Base-by-base conservation (phyloP, 2,329 filamentous ascomycete species). In the Berkeleyomyces basicola region DNA sequence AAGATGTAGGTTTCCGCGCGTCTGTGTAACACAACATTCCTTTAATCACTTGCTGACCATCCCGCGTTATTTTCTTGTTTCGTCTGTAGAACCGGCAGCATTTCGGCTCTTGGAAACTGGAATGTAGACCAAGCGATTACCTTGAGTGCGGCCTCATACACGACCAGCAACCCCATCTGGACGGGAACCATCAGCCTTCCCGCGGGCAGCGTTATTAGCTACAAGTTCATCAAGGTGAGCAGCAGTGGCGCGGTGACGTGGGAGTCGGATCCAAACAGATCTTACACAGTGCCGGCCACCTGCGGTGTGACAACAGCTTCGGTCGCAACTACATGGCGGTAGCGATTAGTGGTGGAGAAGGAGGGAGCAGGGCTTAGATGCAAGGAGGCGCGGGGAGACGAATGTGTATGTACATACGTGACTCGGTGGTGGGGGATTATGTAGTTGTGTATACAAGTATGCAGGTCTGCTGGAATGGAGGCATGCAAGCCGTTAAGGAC, bases 211-310 rank as follows among this genome's bases (percentile, higher is more conserved):
- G 72, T 69, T 0, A 77, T 86, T 64, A 69, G 80, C 70, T 86
- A 84, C 69, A 85, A 86, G 71, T 87, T 80, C 67, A 76, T 86
- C 66, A 78, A 78, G 66, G 76, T 81, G 49, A 74, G 73, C n/a
- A 69, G 68, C 1, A 73, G 75, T 67, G 80, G 82, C 0, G 71
- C 70, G 0, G 73, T 82, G 4, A 75, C 73, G 0, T 86, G 82
- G 82, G 82, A 85, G 71, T 78, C 74, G 60, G 82, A 82, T 31
- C 73, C 74, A 0, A 76, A 77, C 61, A 68, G 74, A 46, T 70
- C 69, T 0, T 75, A 70, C 63, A 72, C 70, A 57, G 61, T 65
- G 16, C 63, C 63, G 36, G 46, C 47, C n/a, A 51, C 37, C 7
- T 65, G 63, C 44, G 61, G 63, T 42, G 60, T 62, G 33, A 63